Evolutionary conservation across 176 grass and related monocot species (phyloP).

Genomic region (Melocanna baccifera): DNA sequence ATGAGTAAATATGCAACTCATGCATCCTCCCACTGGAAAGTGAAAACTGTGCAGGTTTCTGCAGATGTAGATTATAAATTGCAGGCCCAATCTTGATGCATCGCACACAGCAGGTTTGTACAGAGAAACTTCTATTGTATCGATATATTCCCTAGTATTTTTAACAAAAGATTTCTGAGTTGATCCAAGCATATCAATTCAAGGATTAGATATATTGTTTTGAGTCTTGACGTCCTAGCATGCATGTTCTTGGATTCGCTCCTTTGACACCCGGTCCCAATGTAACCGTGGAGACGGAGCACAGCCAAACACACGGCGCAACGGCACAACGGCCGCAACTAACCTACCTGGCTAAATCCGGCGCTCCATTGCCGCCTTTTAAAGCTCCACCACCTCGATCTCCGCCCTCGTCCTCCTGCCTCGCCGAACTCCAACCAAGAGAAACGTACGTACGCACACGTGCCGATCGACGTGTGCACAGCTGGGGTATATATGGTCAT

Average conservation of each 20-base stretch:
- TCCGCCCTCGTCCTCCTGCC: neutral
- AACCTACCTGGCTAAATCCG: neutral
- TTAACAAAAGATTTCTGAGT: neutral
- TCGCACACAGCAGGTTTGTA: neutral
- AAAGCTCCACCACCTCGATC: neutral
- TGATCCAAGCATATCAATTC: neutral
- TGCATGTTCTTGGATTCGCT: neutral
- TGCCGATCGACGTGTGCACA: neutral
- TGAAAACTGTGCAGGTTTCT: neutral
- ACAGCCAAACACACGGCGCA: neutral
- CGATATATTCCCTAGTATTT: neutral
- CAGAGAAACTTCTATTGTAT: neutral
- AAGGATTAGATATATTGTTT: too few relatives aligned
- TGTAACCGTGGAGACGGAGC: constrained; percentile 7
- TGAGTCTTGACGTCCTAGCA: too few relatives aligned
- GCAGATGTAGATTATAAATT: neutral
- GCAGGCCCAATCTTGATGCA: neutral
- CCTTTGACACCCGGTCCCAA: neutral
- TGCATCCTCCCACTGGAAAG: neutral
- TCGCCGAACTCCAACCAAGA: neutral
- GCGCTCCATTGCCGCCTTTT: neutral
- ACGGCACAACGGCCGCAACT: neutral
- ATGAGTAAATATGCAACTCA: neutral
- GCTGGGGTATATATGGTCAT: neutral
- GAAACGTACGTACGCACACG: neutral